phyloP scores from a whole-genome alignment of 2,329 filamentous ascomycete genomes.

The Colletotrichum sp. region DNA sequence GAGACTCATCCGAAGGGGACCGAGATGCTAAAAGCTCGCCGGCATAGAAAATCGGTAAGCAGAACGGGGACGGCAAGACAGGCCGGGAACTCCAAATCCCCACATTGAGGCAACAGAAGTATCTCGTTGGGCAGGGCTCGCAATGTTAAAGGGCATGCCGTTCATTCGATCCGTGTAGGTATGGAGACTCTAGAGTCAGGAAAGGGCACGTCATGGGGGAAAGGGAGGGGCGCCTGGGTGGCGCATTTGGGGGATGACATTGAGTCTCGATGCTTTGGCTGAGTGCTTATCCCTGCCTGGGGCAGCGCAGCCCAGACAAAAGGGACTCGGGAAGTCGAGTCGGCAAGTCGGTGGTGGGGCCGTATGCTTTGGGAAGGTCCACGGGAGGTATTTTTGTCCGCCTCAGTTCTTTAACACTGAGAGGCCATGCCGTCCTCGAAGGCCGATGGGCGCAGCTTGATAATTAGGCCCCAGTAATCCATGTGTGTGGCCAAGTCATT shows the following conservation, averaged over 20 bases:
- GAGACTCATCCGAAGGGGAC: slow-evolving; percentile 1
- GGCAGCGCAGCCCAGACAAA: not conserved
- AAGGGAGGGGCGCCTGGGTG: not conserved
- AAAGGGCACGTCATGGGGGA: not conserved
- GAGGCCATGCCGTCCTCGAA: not conserved
- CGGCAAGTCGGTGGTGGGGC: slow-evolving; percentile 15
- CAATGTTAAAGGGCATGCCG: not conserved
- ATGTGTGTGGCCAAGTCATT: not conserved
- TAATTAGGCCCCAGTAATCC: not conserved
- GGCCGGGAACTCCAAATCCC: slow-evolving; percentile 16
- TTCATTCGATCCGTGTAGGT: not conserved
- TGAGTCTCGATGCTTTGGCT: not conserved
- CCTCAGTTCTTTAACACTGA: not conserved
- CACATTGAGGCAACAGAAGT: not conserved
- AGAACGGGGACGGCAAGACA: slow-evolving; percentile 9
- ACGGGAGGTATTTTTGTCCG: not conserved
- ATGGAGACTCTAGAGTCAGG: not conserved
- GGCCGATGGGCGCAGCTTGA: not conserved
- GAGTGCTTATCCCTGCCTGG: slow-evolving; percentile 1
- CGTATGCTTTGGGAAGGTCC: not conserved
- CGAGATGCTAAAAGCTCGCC: not conserved
- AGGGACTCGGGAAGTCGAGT: slow-evolving; percentile 18
- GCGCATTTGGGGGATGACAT: not conserved
- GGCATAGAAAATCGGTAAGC: slow-evolving; percentile 14
- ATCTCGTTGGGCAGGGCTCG: not conserved